Conservation (phyloP, 1,284 basidiomycete genomes). For the Sphaerobolus stellatus region DNA sequence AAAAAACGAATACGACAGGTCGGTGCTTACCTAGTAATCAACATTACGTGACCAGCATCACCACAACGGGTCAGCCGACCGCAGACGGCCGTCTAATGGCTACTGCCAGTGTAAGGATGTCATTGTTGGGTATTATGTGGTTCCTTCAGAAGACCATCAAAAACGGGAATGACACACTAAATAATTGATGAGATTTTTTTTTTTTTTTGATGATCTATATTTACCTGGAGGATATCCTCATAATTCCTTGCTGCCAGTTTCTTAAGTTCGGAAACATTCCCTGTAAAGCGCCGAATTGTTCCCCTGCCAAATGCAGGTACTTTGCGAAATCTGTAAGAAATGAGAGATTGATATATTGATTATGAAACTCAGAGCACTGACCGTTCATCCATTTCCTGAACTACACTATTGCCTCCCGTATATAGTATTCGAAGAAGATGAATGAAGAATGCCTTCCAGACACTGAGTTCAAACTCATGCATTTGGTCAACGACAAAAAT, state of each 20-base stretch:
- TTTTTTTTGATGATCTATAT: background rate
- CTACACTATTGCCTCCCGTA: slow-evolving; percentile 14
- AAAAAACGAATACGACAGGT: too few species aligned
- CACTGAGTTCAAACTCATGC: slow-evolving; percentile 30
- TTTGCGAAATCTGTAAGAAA: slow-evolving; percentile 22
- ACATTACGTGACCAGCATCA: too few species aligned
- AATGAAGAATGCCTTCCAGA: slow-evolving; percentile 26
- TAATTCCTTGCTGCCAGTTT: slow-evolving; percentile 27
- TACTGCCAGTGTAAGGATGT: too few species aligned
- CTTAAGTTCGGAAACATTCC: slow-evolving; percentile 28
- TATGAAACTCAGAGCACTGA: background rate
- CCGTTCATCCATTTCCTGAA: slow-evolving; percentile 25
- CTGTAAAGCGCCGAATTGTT: slow-evolving; percentile 24
- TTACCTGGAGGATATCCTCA: slow-evolving; percentile 30
- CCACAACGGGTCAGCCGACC: too few species aligned
- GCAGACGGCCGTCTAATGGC: too few species aligned
- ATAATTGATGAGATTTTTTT: background rate
- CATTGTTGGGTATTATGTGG: slow-evolving; percentile 20
- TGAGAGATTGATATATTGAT: background rate
- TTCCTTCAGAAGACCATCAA: slow-evolving; percentile 29
- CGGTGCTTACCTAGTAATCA: too few species aligned
- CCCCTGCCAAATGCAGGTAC: slow-evolving; percentile 24
- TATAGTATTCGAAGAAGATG: slow-evolving; percentile 27
- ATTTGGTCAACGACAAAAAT: slow-evolving; percentile 27
- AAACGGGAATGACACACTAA: slow-evolving; percentile 28